phyloP scores from a whole-genome alignment of 2,329 filamentous ascomycete species.

The Cladophialophora bantiana region DNA sequence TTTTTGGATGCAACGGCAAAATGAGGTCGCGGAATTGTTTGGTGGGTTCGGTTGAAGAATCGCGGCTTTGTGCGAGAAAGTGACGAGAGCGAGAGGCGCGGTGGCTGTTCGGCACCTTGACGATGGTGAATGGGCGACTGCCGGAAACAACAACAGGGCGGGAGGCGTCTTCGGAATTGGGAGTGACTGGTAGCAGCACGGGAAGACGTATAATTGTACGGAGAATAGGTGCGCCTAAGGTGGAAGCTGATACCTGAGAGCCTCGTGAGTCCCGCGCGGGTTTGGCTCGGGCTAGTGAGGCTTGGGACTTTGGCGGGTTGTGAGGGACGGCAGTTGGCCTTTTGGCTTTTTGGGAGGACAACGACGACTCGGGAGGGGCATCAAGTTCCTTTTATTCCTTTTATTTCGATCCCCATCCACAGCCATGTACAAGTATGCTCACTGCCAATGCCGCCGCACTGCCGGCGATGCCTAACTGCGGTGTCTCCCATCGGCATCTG shows the following conservation, averaged over 20 bases:
- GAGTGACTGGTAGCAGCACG: not conserved
- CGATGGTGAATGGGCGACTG: constrained; percentile 1
- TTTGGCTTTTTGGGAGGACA: not conserved
- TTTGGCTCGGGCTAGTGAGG: too few species aligned
- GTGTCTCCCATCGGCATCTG: not conserved
- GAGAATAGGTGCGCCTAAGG: too few species aligned
- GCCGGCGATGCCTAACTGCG: not conserved
- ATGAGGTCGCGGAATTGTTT: not conserved
- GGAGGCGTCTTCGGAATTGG: not conserved
- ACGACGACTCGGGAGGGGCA: not conserved
- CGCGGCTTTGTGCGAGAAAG: not conserved
- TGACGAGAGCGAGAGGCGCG: not conserved
- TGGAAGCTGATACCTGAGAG: not conserved
- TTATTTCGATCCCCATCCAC: not conserved
- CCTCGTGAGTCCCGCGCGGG: not conserved
- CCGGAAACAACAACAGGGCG: not conserved
- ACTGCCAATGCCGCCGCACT: not conserved
- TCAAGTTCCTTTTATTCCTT: not conserved
- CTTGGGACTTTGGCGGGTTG: not conserved
- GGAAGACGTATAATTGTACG: too few species aligned
- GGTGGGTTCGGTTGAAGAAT: constrained; percentile 2
- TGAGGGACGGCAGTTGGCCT: constrained; percentile 1
- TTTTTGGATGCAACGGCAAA: not conserved
- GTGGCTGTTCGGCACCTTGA: not conserved
- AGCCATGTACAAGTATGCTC: not conserved